Evolutionary conservation across 352 stramenopile species (phyloP).

Genomic region (Phytophthora cryptogea): DNA sequence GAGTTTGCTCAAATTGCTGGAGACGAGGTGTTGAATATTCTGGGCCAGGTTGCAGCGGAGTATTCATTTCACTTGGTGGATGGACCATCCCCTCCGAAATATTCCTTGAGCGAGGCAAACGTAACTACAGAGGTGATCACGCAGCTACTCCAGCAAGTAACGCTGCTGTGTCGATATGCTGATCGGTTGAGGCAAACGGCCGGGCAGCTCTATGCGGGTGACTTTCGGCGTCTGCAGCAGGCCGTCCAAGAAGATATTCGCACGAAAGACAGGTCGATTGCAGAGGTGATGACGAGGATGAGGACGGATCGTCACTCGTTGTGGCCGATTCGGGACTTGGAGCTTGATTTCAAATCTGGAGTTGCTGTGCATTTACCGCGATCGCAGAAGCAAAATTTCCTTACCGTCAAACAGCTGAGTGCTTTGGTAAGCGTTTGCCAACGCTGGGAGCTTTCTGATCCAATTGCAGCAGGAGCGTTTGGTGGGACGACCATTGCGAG

Average conservation of each 20-base stretch:
- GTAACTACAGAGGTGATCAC: conserved; percentile 31
- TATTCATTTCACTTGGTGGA: conserved; percentile 40
- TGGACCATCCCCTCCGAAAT: conserved; percentile 13
- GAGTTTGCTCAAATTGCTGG: conserved; percentile 29
- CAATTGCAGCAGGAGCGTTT: conserved; percentile 7
- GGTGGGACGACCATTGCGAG: conserved; percentile 17
- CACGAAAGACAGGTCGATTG: conserved; percentile 42
- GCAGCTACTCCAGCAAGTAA: conserved; percentile 33
- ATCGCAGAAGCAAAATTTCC: conserved; percentile 25
- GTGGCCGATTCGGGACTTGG: conserved; percentile 27
- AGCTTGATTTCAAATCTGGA: conserved; percentile 4
- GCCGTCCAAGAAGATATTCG: conserved; percentile 35
- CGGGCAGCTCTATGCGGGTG: conserved; percentile 29
- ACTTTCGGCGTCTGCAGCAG: conserved; percentile 28
- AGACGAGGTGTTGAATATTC: conserved; percentile 41
- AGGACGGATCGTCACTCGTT: conserved; percentile 4
- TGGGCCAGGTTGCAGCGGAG: conserved; percentile 39
- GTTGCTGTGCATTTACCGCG: conserved; percentile 16
- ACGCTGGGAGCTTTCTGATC: conserved; percentile 23
- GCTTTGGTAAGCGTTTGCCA: conserved; percentile 16
- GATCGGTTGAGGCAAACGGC: conserved; percentile 30
- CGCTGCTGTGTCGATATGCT: conserved; percentile 43
- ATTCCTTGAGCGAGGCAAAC: conserved; percentile 33
- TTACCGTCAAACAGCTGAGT: conserved; percentile 31
- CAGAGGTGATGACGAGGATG: conserved; percentile 28